Base-by-base conservation (phyloP, 306 rosid species). In the Cicer arietinum region DNA sequence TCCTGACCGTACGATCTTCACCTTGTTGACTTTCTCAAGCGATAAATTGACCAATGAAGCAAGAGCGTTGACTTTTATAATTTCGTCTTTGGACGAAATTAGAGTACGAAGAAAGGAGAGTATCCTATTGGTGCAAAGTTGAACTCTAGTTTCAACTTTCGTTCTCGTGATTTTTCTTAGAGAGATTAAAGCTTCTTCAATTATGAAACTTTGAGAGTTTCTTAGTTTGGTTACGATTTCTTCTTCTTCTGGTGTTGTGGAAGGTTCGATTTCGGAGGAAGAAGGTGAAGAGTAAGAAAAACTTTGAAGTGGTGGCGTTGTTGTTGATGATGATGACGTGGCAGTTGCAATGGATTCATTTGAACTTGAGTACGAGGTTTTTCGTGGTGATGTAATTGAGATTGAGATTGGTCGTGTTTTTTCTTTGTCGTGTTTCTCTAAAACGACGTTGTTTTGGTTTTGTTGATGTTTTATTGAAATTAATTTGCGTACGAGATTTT, bases 1-100 rank as follows among this genome's bases (percentile, higher is more conserved):
- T 50, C 99, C 99, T 7, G 98, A 90, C 73, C 99, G 93, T 20
- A 94, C 88, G 81, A 94, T 94, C 86, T 84, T 94, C 16, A 88
- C 87, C 76, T 90, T 94, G 84, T 92, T 94, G 22, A 58, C 7
- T 25, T 80, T 83, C 71, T 90, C 92, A 46, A 94, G 39, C 0
- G 99, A 92, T 0, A 94, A 86, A 40, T 94, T 94, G 56, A 94
- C 97, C 70, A 92, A 11, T 0, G 92, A 90, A 1, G 98, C 97
- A 5, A 94, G 80, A 0, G 98, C 80, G 78, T 94, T 90, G 80
- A 87, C 96, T 78, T 86, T 93, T 56, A 94, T 46, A 12, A 7
- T 76, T 0, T 75, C 56, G 82, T 88, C 79, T 71, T 85, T 86
- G 1, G 96, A 90, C 16, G 62, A 7, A 48, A 92, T 60, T 20